These are phyloP conservation scores for Fusarium nelsonii DNA, from an alignment of 2,329 filamentous ascomycete species.

Conservation along the genomic window DNA sequence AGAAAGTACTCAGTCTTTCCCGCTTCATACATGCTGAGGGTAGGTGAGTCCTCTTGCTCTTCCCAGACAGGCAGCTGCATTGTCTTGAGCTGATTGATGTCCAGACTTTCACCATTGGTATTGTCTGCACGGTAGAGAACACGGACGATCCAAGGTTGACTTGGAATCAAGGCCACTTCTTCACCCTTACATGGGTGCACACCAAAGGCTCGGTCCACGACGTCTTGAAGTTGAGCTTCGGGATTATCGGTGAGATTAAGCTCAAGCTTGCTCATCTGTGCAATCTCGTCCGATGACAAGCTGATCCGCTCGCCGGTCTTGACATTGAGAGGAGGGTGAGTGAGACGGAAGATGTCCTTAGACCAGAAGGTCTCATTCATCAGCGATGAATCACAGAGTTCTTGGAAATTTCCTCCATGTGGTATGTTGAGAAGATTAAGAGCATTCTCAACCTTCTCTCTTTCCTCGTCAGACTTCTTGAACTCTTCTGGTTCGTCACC, in stretches of 20 bases:
- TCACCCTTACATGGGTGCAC: neutral
- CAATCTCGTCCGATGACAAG: neutral
- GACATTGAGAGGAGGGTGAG: too few species aligned
- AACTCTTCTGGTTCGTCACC: too few species aligned
- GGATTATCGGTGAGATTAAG: neutral
- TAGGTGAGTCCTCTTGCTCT: neutral
- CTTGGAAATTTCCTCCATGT: neutral
- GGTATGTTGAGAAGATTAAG: neutral
- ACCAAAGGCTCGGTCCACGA: neutral
- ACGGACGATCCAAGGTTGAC: neutral
- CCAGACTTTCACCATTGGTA: neutral
- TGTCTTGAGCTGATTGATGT: neutral
- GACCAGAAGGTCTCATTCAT: neutral
- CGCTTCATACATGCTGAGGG: neutral
- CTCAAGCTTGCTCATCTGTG: neutral
- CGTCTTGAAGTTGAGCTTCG: neutral
- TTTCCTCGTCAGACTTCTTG: neutral
- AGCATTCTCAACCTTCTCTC: neutral
- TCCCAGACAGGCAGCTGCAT: neutral
- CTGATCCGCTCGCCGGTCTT: accelerated
- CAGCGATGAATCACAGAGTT: neutral
- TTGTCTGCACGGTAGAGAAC: neutral
- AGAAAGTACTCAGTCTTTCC: neutral
- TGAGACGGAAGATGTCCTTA: neutral
- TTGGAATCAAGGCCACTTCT: accelerated